Evolutionary conservation across 306 rosid genomes (phyloP).

Genomic region (Pyrus betulifolia): DNA sequence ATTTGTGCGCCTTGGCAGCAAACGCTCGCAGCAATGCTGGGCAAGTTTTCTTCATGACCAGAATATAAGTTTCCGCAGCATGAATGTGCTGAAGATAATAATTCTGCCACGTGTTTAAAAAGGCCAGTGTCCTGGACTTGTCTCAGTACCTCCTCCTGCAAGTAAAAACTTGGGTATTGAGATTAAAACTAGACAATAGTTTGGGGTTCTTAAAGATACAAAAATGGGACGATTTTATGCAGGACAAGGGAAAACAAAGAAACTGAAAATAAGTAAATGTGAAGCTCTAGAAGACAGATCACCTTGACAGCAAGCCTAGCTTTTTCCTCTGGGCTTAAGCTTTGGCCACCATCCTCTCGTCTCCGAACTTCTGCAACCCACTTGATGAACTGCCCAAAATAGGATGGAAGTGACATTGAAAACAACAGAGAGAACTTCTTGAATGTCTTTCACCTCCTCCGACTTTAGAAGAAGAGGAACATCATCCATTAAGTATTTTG

Average conservation of each 20-base stretch:
- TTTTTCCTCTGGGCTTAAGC: slow-evolving; percentile 78
- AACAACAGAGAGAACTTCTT: slow-evolving; percentile 49
- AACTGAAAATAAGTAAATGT: slow-evolving; percentile 9
- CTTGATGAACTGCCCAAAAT: slow-evolving; percentile 77
- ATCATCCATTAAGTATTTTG: slow-evolving; percentile 69
- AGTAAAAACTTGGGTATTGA: slow-evolving; percentile 6
- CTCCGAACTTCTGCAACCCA: slow-evolving; percentile 94
- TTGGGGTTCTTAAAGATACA: background rate
- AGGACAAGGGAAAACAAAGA: background rate
- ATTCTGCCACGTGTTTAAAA: slow-evolving; percentile 55
- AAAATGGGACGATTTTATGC: background rate
- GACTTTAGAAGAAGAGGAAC: slow-evolving; percentile 71
- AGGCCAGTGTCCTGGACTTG: slow-evolving; percentile 78
- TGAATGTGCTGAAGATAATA: slow-evolving; percentile 38
- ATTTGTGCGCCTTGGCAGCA: slow-evolving; percentile 92
- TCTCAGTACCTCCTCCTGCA: slow-evolving; percentile 73
- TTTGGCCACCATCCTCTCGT: slow-evolving; percentile 59
- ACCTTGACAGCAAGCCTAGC: slow-evolving; percentile 82
- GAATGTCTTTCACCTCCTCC: slow-evolving; percentile 47
- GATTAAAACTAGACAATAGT: slow-evolving; percentile 2
- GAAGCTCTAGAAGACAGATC: slow-evolving; percentile 6
- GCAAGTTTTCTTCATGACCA: slow-evolving; percentile 36
- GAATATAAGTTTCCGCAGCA: slow-evolving; percentile 24
- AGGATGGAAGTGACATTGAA: slow-evolving; percentile 65
- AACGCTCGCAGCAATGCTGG: slow-evolving; percentile 67